Evolutionary conservation across 2,329 filamentous ascomycete genomes (phyloP).

Genomic region (Calycina herbarum): DNA sequence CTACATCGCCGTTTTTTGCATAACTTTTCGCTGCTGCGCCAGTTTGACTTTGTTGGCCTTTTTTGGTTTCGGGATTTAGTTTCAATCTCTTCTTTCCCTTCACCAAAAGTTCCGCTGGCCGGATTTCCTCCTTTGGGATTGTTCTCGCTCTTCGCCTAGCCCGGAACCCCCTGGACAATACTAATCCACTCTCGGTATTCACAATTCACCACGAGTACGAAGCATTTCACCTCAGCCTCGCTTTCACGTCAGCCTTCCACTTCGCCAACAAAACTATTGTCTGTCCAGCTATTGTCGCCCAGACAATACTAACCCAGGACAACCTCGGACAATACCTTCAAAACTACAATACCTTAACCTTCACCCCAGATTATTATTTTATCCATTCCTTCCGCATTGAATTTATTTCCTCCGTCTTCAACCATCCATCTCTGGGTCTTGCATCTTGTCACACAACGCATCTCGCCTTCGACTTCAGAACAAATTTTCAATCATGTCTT

Average conservation of each 20-base stretch:
- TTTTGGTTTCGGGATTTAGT: conserved; percentile 1
- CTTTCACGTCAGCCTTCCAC: conserved; percentile 21
- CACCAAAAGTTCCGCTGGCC: conserved; percentile 14
- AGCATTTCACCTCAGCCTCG: conserved; percentile 18
- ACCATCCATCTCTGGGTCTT: conserved; percentile 11
- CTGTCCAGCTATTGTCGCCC: conserved; percentile 15
- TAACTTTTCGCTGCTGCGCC: conserved; percentile 16
- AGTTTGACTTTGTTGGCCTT: conserved; percentile 5
- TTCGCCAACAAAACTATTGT: conserved; percentile 13
- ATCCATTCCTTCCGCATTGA: conserved; percentile 5
- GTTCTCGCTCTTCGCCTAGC: conserved; percentile 14
- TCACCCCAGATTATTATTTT: conserved; percentile 6
- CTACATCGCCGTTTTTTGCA: conserved; percentile 17
- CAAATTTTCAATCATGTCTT: conserved; percentile 23
- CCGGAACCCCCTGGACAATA: conserved; percentile 1
- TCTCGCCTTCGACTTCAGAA: conserved; percentile 7
- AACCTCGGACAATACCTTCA: conserved; percentile 19
- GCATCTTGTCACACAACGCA: conserved; percentile 14
- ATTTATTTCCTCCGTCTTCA: conserved; percentile 16
- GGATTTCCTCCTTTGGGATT: conserved; percentile 16
- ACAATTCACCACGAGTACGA: background rate
- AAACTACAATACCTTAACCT: conserved; percentile 14
- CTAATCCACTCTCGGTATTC: conserved; percentile 2
- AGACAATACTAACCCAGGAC: conserved; percentile 7
- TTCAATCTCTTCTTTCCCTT: conserved; percentile 10